Evolutionary conservation across 1,284 basidiomycete genomes (phyloP).

Genomic region (Pyrrhoderma noxium): DNA sequence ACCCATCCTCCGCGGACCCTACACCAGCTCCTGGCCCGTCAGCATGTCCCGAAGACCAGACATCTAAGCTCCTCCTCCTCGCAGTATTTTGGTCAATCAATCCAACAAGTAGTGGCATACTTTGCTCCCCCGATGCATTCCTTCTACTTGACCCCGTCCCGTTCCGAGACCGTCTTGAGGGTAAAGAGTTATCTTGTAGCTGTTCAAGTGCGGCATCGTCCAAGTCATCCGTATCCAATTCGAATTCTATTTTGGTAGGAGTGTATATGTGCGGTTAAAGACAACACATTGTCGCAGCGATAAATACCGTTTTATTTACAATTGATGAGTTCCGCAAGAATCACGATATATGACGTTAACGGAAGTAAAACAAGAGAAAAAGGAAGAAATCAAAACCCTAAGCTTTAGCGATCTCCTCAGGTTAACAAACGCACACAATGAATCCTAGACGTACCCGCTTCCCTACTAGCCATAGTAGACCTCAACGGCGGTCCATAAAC

Average conservation of each 20-base stretch:
- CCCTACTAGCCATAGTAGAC: slow-evolving; percentile 66
- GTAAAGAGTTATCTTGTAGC: slow-evolving; percentile 26
- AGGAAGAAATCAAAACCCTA: too few relatives aligned
- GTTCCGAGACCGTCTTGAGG: slow-evolving; percentile 29
- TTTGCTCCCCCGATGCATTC: slow-evolving; percentile 41
- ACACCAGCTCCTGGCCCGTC: slow-evolving; percentile 20
- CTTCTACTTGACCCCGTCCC: slow-evolving; percentile 30
- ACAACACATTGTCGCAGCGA: too few relatives aligned
- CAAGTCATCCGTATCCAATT: slow-evolving; percentile 69
- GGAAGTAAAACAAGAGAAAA: too few relatives aligned
- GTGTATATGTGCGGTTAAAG: too few relatives aligned
- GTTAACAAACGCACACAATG: slow-evolving; percentile 3
- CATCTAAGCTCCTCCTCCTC: slow-evolving; percentile 44
- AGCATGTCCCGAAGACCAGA: slow-evolving; percentile 39
- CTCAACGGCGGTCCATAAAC: slow-evolving; percentile 58
- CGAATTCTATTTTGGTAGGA: slow-evolving; percentile 47
- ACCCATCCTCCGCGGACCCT: slow-evolving; percentile 27
- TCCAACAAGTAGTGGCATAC: slow-evolving; percentile 71
- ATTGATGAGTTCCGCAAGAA: too few relatives aligned
- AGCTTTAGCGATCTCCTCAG: slow-evolving; percentile 7
- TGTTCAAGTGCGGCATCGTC: slow-evolving; percentile 48
- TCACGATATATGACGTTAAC: too few relatives aligned
- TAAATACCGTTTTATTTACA: too few relatives aligned
- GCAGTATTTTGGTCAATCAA: slow-evolving; percentile 57
- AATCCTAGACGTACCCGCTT: slow-evolving; percentile 54